Evolutionary conservation across 495 filamentous ascomycete genomes (phyloP), one percentile per base, ranked within the genome.

Genomic region (Bryoglossum gracile): DNA sequence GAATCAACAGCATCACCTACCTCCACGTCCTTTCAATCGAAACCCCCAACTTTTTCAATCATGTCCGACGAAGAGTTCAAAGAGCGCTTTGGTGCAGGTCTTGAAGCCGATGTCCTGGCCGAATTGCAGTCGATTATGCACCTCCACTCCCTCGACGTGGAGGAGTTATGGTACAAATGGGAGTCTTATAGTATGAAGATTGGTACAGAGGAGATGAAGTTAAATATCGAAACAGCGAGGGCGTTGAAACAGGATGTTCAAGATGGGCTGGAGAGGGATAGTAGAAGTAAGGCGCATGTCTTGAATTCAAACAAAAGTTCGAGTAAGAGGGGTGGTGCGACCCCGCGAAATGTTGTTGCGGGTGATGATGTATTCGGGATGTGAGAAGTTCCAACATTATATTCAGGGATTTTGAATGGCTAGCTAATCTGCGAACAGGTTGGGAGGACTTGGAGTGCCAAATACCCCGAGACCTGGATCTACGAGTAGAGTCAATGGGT

Each of bases 141-240:
- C 42, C 68, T 96, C 14, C 86, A 95, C 64, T 74, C 76, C 16
- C 75, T 95, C 47, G 70, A 76, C 23, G 71, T 77, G 21, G 77
- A 95, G 60, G 91, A 98, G 57, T 72, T 96, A 14, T 95, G 84
- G 62, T 96, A 82, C 77, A 95, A 96, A 76, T 98, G 92, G 92
- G 91, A 98, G 59, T 87, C 87, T 0, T 97, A 95, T 71, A 84
- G 81, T 61, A 83, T 98, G 56, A 95, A 90, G 68, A 92, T 96
- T 86, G 74, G 72, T 16, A 58, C 73, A 30, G 85, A 90, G 17
- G 82, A 88, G 52, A 81, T 77, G 34, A 86, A 77, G 43, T 61
- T 90, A 46, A 76, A 80, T 50, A 62, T 89, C 21, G 74, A 82
- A 14, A 86, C 76, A 0, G 75, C 85, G 33, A 71, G 81, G 45